Evolutionary conservation across 2,329 filamentous ascomycete species (phyloP).

Genomic region (Pochonia chlamydosporia): DNA sequence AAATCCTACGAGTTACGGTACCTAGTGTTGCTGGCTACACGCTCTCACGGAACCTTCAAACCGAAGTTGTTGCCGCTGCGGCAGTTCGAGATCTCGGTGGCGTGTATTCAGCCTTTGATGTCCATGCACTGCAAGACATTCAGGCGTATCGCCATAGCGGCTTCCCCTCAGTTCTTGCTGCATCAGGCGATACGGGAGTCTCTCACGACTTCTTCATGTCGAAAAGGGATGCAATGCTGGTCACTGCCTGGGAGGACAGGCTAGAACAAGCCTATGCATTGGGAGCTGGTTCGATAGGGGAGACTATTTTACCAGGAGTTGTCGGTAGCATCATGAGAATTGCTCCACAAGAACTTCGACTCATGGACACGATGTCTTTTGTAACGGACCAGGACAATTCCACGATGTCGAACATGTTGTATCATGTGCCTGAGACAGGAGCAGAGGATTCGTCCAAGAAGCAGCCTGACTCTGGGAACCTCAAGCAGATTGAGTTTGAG

Average conservation of each 20-base stretch:
- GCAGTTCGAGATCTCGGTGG: conserved; percentile 16
- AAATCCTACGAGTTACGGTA: conserved; percentile 25
- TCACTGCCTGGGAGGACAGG: background rate
- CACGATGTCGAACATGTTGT: background rate
- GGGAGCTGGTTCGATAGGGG: background rate
- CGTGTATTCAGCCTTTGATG: conserved; percentile 18
- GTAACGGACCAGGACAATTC: background rate
- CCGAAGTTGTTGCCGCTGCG: conserved; percentile 16
- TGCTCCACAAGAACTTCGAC: background rate
- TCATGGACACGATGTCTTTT: background rate
- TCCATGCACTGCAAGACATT: conserved; percentile 12
- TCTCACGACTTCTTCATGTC: conserved; percentile 5
- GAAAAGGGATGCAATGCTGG: background rate
- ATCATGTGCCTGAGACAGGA: background rate
- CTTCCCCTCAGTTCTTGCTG: background rate
- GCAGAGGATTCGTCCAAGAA: background rate
- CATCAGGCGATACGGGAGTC: background rate
- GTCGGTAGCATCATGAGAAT: background rate
- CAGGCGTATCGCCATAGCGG: conserved; percentile 7
- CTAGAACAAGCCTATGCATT: background rate
- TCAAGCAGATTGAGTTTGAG: background rate
- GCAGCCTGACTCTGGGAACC: too few species aligned
- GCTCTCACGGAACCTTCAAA: conserved; percentile 13
- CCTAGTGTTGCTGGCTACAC: conserved; percentile 13
- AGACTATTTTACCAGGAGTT: background rate